Percentiles rank a stretch among this genome's conserved stretches.
These are phyloP conservation scores for Pythium monospermum DNA, from an alignment of 352 stramenopile genomes.

Conservation along the genomic window DNA sequence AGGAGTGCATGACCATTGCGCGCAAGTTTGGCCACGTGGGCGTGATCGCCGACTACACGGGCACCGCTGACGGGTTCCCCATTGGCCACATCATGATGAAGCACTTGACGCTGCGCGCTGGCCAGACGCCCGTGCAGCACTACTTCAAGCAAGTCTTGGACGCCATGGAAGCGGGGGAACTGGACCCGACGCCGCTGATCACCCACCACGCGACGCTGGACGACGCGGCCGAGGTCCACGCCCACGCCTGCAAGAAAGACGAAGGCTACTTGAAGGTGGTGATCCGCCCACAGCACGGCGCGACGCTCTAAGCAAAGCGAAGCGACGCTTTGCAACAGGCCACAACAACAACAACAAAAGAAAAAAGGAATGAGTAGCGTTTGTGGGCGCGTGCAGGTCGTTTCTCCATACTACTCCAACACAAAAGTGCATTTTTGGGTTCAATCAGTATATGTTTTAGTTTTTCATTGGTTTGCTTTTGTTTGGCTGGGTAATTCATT, in stretches of 20 bases:
- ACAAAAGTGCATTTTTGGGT: too few relatives aligned
- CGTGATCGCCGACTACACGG: slow-evolving; percentile 51
- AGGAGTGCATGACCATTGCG: slow-evolving; percentile 49
- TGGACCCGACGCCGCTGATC: slow-evolving; percentile 51
- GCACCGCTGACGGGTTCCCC: slow-evolving; percentile 37
- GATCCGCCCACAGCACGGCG: slow-evolving; percentile 23
- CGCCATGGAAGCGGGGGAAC: slow-evolving; percentile 45
- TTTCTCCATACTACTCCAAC: too few relatives aligned
- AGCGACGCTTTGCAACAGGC: too few relatives aligned
- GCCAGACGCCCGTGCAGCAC: slow-evolving; percentile 44
- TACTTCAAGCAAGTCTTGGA: slow-evolving; percentile 52
- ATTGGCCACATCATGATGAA: slow-evolving; percentile 63
- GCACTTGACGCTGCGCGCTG: slow-evolving; percentile 44
- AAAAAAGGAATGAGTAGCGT: too few relatives aligned
- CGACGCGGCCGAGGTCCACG: slow-evolving; percentile 48
- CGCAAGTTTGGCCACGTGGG: slow-evolving; percentile 56
- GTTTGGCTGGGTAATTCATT: too few relatives aligned
- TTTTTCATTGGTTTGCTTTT: too few relatives aligned
- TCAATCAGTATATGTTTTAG: too few relatives aligned
- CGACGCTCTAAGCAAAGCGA: neutral
- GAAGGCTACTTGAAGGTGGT: slow-evolving; percentile 59
- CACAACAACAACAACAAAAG: too few relatives aligned
- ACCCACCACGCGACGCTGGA: slow-evolving; percentile 52
- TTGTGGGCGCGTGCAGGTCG: too few relatives aligned
- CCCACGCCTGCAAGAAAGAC: slow-evolving; percentile 50